Evolutionary conservation across 345 rosid genomes (phyloP).

Genomic region (Litchi chinensis): DNA sequence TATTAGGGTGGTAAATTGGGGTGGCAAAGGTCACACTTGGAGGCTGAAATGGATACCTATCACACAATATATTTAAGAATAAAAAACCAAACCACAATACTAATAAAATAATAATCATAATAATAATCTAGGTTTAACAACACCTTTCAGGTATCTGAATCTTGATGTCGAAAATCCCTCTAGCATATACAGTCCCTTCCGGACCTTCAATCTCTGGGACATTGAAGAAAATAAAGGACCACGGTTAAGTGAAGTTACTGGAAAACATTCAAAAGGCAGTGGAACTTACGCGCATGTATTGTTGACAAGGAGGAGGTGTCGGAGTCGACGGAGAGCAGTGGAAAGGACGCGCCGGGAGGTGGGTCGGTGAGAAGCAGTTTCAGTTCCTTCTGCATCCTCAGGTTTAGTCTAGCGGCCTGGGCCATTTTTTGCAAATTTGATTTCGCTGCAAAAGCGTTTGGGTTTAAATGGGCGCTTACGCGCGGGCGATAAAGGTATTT

Average conservation of each 20-base stretch:
- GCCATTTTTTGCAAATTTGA: conserved; percentile 46
- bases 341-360: conserved; percentile 70
- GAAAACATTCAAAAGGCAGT: not conserved
- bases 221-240: not conserved
- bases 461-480: not conserved
- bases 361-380: conserved; percentile 84
- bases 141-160: conserved; percentile 84
- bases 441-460: not conserved
- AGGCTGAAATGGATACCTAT: conserved; percentile 91
- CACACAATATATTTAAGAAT: not conserved
- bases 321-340: conserved; percentile 56
- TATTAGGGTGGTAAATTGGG: conserved; percentile 83
- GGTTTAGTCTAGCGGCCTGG: conserved; percentile 74
- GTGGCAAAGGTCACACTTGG: conserved; percentile 71
- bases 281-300: conserved; percentile 65
- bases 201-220: conserved; percentile 69
- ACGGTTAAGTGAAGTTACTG: not conserved
- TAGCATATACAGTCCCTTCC: conserved; percentile 71
- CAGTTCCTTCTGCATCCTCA: conserved; percentile 81
- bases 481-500: not conserved
- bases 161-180: conserved; percentile 64
- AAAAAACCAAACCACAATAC: not conserved
- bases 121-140: not conserved
- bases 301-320: conserved; percentile 51
- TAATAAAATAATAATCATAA: not conserved